A percentile compares a stretch with the other conserved stretches of the same genome.
These are phyloP conservation scores for Fusarium solani-melongenae DNA, from an alignment of 2,329 filamentous ascomycete species.

Conservation along the genomic window DNA sequence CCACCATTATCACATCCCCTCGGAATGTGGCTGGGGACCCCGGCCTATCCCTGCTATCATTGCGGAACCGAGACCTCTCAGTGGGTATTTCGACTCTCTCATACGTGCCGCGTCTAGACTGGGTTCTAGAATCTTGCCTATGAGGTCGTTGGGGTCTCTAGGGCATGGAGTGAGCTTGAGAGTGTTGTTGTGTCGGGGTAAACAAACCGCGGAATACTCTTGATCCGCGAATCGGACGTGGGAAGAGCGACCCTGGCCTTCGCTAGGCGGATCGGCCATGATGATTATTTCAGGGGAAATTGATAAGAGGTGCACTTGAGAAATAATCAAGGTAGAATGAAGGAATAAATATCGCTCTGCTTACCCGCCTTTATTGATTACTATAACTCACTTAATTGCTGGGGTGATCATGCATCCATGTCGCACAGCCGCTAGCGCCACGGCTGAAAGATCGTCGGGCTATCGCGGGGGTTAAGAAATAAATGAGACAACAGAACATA, in stretches of 20 bases:
- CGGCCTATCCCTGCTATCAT: conserved; percentile 6
- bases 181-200: background rate
- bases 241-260: conserved; percentile 15
- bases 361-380: background rate
- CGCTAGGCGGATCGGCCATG: conserved; percentile 18
- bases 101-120: conserved; percentile 16
- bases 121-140: conserved; percentile 4
- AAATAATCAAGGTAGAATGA: background rate
- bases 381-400: background rate
- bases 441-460: background rate
- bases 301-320: background rate
- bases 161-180: conserved; percentile 4
- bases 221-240: conserved; percentile 36
- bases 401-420: background rate
- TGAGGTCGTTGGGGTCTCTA: conserved; percentile 15
- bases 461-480: too few species aligned
- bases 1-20: background rate
- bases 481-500: too few species aligned
- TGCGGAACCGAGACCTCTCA: conserved; percentile 1
- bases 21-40: background rate
- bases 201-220: conserved; percentile 33
- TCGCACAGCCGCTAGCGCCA: background rate
- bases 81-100: conserved; percentile 2
- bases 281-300: background rate
- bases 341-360: background rate